phyloP scores from a whole-genome alignment of 2,329 filamentous ascomycete species.

The Triangularia setosa region DNA sequence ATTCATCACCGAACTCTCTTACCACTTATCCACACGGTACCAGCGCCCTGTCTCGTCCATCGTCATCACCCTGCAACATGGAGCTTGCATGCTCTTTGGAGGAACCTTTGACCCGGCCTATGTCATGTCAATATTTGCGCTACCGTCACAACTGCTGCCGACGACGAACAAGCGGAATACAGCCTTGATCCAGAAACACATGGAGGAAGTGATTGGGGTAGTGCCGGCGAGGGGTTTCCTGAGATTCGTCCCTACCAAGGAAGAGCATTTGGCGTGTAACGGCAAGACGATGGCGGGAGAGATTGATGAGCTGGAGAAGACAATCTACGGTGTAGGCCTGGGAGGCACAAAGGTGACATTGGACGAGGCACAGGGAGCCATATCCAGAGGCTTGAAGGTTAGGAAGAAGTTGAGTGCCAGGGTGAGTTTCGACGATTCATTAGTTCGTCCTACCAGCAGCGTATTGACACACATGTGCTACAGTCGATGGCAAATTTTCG shows the following conservation, averaged over 20 bases:
- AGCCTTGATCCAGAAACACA: conserved; percentile 69
- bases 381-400: conserved; percentile 21
- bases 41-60: conserved; percentile 70
- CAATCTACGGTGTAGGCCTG: conserved; percentile 7
- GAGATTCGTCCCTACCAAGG: conserved; percentile 64
- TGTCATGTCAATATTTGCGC: conserved; percentile 66
- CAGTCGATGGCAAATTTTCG: conserved; percentile 23
- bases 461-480: neutral
- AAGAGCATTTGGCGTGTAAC: conserved; percentile 68
- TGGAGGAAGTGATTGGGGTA: conserved; percentile 68
- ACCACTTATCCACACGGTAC: conserved; percentile 70
- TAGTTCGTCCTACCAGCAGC: neutral
- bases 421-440: conserved; percentile 22
- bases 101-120: conserved; percentile 78
- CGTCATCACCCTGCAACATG: conserved; percentile 71
- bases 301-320: conserved; percentile 52
- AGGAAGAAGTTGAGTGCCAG: conserved; percentile 36
- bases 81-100: conserved; percentile 69
- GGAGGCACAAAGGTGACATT: neutral
- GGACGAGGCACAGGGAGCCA: neutral
- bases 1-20: conserved; percentile 69
- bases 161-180: conserved; percentile 79
- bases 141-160: conserved; percentile 65
- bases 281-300: conserved; percentile 67
- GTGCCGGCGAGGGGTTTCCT: conserved; percentile 64